Conservation (phyloP, 768 basidiomycete species). For the Polyporus arcularius region DNA sequence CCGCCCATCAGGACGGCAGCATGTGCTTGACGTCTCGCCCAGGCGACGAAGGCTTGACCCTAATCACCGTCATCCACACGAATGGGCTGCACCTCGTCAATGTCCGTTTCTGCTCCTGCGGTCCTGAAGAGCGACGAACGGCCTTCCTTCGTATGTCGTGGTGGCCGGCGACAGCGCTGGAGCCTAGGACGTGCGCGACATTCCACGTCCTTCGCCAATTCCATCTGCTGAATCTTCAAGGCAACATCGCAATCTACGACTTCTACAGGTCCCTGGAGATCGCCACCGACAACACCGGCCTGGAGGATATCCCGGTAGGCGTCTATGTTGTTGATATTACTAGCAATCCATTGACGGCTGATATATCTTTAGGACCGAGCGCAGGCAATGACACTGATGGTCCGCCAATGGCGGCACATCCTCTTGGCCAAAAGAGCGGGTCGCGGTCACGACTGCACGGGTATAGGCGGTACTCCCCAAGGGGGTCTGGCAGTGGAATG, state of each 20-base stretch:
- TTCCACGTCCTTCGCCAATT: background rate
- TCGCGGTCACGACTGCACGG: background rate
- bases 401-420: background rate
- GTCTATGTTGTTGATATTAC: background rate
- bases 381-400: background rate
- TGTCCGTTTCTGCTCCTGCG: background rate
- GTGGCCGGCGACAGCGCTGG: background rate
- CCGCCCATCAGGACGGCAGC: no score
- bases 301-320: background rate
- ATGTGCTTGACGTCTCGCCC: no score
- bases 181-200: background rate
- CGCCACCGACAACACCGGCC: background rate
- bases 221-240: background rate
- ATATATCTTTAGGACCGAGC: background rate
- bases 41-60: no score
- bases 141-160: background rate
- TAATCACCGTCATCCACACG: background rate
- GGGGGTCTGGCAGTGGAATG: background rate
- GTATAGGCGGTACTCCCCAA: background rate
- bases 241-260: background rate
- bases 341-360: background rate
- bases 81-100: background rate
- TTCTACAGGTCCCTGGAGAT: background rate
- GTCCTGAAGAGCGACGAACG: no score
- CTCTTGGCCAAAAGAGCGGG: background rate